Evolutionary conservation across 2,329 filamentous ascomycete species (phyloP).

Genomic region (Sclerotinia trifoliorum): DNA sequence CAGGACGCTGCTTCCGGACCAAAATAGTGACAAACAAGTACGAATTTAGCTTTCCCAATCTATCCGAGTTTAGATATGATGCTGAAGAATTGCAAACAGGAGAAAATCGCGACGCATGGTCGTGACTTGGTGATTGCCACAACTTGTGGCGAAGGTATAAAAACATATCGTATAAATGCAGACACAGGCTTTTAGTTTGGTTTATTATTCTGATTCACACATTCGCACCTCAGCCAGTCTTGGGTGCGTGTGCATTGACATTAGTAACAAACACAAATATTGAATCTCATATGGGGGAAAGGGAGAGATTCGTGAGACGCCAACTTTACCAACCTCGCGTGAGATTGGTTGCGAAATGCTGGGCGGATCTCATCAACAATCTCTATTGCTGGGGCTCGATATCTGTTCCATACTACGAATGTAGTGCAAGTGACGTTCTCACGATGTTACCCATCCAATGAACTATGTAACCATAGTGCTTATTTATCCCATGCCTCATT

Average conservation of each 20-base stretch:
- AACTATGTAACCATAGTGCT: not conserved
- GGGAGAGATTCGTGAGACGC: slow-evolving; percentile 5
- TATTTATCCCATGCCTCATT: not conserved
- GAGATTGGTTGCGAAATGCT: slow-evolving; percentile 7
- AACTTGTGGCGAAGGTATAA: not conserved
- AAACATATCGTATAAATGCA: not conserved
- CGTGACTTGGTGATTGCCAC: not conserved
- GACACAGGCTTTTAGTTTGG: not conserved
- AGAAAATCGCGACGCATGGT: not conserved
- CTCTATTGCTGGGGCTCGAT: slow-evolving; percentile 4
- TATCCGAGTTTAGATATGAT: not conserved
- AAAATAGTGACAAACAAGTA: slow-evolving; percentile 4
- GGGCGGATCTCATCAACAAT: not conserved
- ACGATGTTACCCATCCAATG: slow-evolving; percentile 2
- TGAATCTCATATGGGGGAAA: not conserved
- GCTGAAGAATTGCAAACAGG: slow-evolving; percentile 1
- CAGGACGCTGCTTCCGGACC: not conserved
- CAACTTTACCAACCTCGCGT: not conserved
- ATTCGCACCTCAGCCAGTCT: not conserved
- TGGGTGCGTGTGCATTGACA: slow-evolving; percentile 6
- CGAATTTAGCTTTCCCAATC: not conserved
- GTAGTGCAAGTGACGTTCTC: slow-evolving; percentile 14
- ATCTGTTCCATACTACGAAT: not conserved
- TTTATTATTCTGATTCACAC: not conserved
- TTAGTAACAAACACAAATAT: not conserved